phyloP scores from a whole-genome alignment of 208 protist genomes.

The Vickermania ingenoplastis region DNA sequence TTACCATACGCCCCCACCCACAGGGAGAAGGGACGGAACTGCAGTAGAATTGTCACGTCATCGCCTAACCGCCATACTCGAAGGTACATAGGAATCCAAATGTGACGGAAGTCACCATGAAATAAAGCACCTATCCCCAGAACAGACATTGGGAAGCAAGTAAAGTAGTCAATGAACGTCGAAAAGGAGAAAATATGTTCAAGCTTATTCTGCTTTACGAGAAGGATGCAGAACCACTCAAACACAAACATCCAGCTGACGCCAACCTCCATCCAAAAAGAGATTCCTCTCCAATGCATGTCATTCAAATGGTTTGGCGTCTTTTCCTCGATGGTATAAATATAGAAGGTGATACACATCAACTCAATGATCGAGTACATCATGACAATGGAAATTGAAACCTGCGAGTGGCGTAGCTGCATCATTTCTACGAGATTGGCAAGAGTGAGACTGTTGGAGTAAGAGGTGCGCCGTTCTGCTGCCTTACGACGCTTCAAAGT shows the following conservation, averaged over 20 bases:
- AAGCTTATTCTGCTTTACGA: conserved; percentile 59
- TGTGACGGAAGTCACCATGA: conserved; percentile 28
- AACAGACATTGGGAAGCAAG: conserved; percentile 72
- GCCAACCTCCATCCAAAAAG: conserved; percentile 52
- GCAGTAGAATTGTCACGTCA: conserved; percentile 45
- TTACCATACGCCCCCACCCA: conserved; percentile 56
- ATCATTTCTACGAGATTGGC: conserved; percentile 57
- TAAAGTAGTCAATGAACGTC: conserved; percentile 60
- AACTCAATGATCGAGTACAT: conserved; percentile 47
- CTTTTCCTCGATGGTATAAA: conserved; percentile 47
- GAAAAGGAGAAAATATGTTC: conserved; percentile 46
- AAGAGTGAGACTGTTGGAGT: conserved; percentile 28
- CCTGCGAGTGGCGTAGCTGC: conserved; percentile 46
- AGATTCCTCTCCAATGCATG: conserved; percentile 41
- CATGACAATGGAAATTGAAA: conserved; percentile 51
- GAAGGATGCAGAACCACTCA: conserved; percentile 51
- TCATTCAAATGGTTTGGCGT: conserved; percentile 14
- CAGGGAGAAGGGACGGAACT: conserved; percentile 53
- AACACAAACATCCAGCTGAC: conserved; percentile 73
- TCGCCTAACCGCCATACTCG: conserved; percentile 75
- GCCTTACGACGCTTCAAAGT: conserved; percentile 2
- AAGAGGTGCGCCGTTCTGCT: conserved; percentile 28
- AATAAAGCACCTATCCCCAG: conserved; percentile 44
- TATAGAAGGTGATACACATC: conserved; percentile 50
- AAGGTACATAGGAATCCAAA: conserved; percentile 77